Evolutionary conservation across 495 filamentous ascomycete genomes (phyloP), one percentile per base, ranked within the genome.

Genomic region (Recurvomyces mirabilis): DNA sequence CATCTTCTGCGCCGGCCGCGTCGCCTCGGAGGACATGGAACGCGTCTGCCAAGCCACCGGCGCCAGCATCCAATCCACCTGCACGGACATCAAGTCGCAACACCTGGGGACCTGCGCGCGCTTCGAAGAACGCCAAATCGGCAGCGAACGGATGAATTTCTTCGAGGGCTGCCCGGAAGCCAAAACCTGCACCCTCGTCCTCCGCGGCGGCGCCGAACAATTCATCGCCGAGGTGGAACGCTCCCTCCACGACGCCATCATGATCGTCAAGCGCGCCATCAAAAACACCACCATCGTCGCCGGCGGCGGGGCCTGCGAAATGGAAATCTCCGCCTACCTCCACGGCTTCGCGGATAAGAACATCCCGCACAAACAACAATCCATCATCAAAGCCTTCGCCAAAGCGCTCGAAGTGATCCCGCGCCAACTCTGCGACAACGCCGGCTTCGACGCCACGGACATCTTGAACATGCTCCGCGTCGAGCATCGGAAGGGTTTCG

Each of bases 151-250:
- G 26, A 94, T 84, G 76, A 98, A 98, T 72, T 79, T 98, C 68
- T 96, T 98, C 65, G 85, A 89, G 58, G 84, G 87, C 57, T 98
- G 91, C 68, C 84, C 91, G 22, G 77, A 73, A 51, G 91, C 91
- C 47, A 93, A 93, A 72, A 98, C 91, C 4, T 98, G 91, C 72
- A 98, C 91, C 4, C 74, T 98, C 5, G 79, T 96, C 17, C 79
- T 98, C 47, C 82, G 91, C 60, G 91, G 91, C 55, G 91, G 91
- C 39, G 91, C 91, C 21, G 91, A 96, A 70, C 91, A 98, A 62
- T 96, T 98, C 70, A 96, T 98, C 56, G 91, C 91, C 31, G 91
- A 98, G 63, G 89, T 95, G 0, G 91, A 98, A 71, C 81, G 91
- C 30, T 93, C 84, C 60, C 72, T 98, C 45, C 91, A 98, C 66